Conservation (phyloP, 331 rosid genomes). For the Malus hybrid region DNA sequence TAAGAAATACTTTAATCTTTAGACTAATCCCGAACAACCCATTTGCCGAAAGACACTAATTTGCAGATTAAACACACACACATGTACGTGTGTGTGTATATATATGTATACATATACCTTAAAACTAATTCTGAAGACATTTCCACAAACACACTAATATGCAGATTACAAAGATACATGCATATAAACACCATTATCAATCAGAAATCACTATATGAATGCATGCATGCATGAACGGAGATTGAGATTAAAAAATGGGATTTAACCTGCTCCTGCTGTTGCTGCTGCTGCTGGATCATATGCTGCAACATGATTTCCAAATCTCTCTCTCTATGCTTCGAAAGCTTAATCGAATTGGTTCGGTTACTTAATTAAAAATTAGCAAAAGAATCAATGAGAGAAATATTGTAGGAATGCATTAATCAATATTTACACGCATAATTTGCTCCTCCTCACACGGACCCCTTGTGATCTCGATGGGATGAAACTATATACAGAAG, state of each 20-base stretch:
- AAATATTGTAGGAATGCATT: not conserved
- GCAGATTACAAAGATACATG: not conserved
- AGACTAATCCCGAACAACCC: not conserved
- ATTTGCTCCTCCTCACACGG: not conserved
- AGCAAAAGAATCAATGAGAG: not conserved
- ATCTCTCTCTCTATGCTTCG: not conserved
- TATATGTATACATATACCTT: too few relatives aligned
- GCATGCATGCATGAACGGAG: conserved; percentile 3
- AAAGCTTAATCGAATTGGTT: not conserved
- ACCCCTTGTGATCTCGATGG: not conserved
- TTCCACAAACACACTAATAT: not conserved
- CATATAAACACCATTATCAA: not conserved
- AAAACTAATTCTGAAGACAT: not conserved
- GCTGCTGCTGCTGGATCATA: conserved; percentile 30
- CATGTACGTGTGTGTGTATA: too few relatives aligned
- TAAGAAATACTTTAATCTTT: not conserved
- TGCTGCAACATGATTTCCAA: conserved; percentile 63
- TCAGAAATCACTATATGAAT: not conserved
- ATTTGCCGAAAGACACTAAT: not conserved
- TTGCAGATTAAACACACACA: not conserved
- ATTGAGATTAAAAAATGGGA: not conserved
- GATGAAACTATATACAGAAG: not conserved
- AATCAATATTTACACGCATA: not conserved
- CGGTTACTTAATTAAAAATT: not conserved
- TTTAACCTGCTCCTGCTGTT: conserved; percentile 49